Base-by-base conservation (phyloP, 2,329 filamentous ascomycete genomes). In the Plectosphaerella sp. region DNA sequence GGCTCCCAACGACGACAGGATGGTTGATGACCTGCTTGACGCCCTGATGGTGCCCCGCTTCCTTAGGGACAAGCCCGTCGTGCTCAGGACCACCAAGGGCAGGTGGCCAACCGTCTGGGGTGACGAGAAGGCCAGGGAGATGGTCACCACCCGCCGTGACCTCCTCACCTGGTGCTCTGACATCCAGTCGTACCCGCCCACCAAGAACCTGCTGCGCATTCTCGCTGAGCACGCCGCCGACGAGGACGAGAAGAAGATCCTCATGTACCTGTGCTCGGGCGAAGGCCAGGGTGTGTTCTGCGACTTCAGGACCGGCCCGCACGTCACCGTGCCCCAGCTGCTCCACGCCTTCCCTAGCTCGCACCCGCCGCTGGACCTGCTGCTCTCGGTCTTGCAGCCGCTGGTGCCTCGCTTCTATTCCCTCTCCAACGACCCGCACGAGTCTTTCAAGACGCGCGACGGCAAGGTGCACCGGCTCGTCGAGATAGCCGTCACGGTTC, bases 321-420 rank as follows among this genome's bases (percentile, higher is more conserved):
- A 96, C 65, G 79, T 97, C 61, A 92, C 90, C 36, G 72, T 99
- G 18, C 79, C 86, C 15, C 94, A 97, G 72, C 79, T 99, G 7
- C 82, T 99, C 28, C 80, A 88, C 64, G 94, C 94, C 2, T 99
- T 99, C 76, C 91, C 94, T 3, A 96, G 91, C 41, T 84, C 90
- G 7, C 89, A 91, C 66, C 94, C 94, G 50, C 91, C 93, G 4
- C 77, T 99, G 61, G 89, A 94, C 51, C 77, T 85, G 54, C 77
- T 99, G 11, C 79, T 97, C 36, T 89, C 88, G 3, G 82, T 88
- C 43, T 82, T 97, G 50, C 89, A 88, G 62, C 88, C 90, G 47
- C 80, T 97, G 49, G 97, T 97, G 93, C 94, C 94, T 3, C 89
- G 94, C 54, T 99, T 99, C 76, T 99, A 99, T 75, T 97, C 93